Evolutionary conservation across 1,284 basidiomycete species (phyloP), one percentile per base, ranked within the genome.

Genomic region (Trichosporon sp.): DNA sequence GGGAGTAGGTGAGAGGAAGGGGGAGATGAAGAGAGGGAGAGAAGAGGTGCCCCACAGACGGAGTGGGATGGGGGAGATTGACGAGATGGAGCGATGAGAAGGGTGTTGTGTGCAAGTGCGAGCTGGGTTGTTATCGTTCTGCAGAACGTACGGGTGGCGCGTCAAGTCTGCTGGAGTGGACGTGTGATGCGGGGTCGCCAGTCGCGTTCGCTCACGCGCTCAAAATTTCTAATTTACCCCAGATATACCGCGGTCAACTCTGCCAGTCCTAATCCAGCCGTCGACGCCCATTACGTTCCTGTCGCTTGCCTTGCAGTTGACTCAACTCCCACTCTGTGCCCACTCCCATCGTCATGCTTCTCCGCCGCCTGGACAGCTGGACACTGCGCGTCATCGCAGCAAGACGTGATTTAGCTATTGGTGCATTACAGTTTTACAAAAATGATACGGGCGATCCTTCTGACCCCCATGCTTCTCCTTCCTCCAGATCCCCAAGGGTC

Each of bases 351-450:
- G 43, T 46, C 16, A 46, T 46, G 43, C 43, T n/a, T 16, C 43
- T 46, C 14, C 16, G 16, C 2, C 16, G 43, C 43, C 16, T 54
- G 6, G 19, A 37, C 35, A 10, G 6, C 35, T 37, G 35, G 35
- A 37, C 19, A 7, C 19, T 21, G 19, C 51, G 21, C 51, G 19
- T 54, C 51, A 54, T 21, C 4, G 26, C 26, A 26, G 26, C 26
- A 26, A 26, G 26, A 26, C 26, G 19, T 54, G 51, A 26, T 26
- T 26, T 6, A 26, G 51, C 38, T 63, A 63, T 19, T 63, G 38
- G 38, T 40, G 59, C 59, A 63, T 63, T 63, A 63, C 59, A 63
- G 59, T 63, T 63, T 63, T 63, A 63, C 59, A 63, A 61, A 61
- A 26, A 37, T 37, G 35, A n/a, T 32, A 5, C 37, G 10, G 16